Evolutionary conservation across 257 asterid genomes (phyloP).

Genomic region (Gynochthodes officinalis): DNA sequence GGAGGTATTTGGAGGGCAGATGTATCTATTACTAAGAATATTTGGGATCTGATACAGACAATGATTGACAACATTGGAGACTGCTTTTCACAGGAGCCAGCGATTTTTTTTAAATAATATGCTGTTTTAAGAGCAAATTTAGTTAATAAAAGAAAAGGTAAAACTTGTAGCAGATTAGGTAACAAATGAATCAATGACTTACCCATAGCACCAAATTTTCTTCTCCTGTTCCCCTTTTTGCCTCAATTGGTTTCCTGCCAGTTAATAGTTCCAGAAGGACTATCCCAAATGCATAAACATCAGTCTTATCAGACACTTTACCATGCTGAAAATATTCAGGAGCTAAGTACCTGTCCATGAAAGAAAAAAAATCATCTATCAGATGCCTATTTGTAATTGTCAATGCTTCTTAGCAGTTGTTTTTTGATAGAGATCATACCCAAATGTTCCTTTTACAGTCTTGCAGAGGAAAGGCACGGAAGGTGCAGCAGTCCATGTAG

Average conservation of each 20-base stretch:
- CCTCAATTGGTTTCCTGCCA: constrained; percentile 83
- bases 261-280: constrained; percentile 85
- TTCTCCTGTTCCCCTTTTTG: constrained; percentile 79
- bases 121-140: background rate
- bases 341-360: constrained; percentile 62
- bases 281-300: constrained; percentile 81
- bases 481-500: constrained; percentile 90
- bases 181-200: constrained; percentile 25
- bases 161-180: background rate
- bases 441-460: constrained; percentile 94
- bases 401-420: background rate
- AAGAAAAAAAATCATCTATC: constrained; percentile 15
- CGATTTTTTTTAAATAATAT: background rate
- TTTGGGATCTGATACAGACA: background rate
- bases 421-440: constrained; percentile 43
- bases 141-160: constrained; percentile 2
- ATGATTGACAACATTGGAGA: background rate
- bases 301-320: constrained; percentile 88
- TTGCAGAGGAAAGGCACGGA: constrained; percentile 89
- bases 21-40: background rate
- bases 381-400: background rate
- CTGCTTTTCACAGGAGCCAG: background rate
- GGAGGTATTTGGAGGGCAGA: background rate
- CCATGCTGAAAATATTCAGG: constrained; percentile 97
- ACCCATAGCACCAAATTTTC: constrained; percentile 88